A percentile compares a stretch with the other conserved stretches of the same genome.
Conservation (phyloP, 371 early-diverging fungal genomes). For the Zychaea mexicana region DNA sequence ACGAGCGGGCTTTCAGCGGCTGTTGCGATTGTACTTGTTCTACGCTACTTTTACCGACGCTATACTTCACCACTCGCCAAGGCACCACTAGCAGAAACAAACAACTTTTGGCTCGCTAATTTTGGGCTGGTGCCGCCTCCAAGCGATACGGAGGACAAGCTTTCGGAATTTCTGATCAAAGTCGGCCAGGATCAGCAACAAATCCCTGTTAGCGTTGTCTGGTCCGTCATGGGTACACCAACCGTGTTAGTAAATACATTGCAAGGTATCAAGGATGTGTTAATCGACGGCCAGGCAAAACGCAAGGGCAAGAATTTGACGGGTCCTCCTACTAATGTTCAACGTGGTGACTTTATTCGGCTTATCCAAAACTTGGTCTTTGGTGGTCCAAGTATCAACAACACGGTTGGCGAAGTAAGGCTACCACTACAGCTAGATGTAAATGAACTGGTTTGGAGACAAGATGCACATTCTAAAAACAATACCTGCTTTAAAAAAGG, state of each 20-base stretch:
- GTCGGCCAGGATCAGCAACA: slow-evolving; percentile 32
- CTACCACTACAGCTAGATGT: too few relatives aligned
- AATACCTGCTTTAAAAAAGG: too few relatives aligned
- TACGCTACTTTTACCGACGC: slow-evolving; percentile 24
- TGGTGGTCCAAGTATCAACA: slow-evolving; percentile 49
- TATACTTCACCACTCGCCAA: slow-evolving; percentile 28
- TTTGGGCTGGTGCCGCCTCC: slow-evolving; percentile 50
- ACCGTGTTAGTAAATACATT: slow-evolving; percentile 44
- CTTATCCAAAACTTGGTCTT: slow-evolving; percentile 49
- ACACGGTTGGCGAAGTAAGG: slow-evolving; percentile 47
- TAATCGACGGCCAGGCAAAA: slow-evolving; percentile 42
- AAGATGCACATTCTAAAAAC: too few relatives aligned
- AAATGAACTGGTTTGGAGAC: too few relatives aligned
- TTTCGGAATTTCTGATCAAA: slow-evolving; percentile 41
- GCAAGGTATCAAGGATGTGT: slow-evolving; percentile 45
- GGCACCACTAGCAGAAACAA: slow-evolving; percentile 28
- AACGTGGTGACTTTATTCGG: slow-evolving; percentile 43
- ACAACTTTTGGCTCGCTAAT: slow-evolving; percentile 32
- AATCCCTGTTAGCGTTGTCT: slow-evolving; percentile 43
- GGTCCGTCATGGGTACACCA: slow-evolving; percentile 42
- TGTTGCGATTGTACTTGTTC: not conserved
- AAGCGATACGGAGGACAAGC: slow-evolving; percentile 24
- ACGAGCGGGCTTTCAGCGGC: not conserved
- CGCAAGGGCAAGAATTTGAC: slow-evolving; percentile 8
- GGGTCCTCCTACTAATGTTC: slow-evolving; percentile 24